Evolutionary conservation across 2,329 filamentous ascomycete species (phyloP).

Genomic region (Pseudogymnoascus destructans): DNA sequence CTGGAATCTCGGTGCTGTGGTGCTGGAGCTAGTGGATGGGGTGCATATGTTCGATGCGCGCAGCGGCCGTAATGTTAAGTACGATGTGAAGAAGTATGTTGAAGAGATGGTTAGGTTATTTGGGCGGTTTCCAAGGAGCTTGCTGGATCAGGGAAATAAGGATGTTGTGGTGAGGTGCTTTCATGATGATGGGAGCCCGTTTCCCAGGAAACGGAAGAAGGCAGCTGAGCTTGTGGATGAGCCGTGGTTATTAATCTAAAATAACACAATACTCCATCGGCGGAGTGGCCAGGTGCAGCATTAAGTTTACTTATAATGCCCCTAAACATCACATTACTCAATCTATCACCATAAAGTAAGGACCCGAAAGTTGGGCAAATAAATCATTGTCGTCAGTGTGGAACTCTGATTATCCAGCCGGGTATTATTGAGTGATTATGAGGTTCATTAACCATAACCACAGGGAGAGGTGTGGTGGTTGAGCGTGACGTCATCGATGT

Average conservation of each 20-base stretch:
- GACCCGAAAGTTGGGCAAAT: neutral
- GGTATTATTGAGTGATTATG: neutral
- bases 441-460: neutral
- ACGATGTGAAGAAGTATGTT: constrained; percentile 14
- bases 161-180: constrained; percentile 12
- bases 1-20: constrained; percentile 20
- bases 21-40: constrained; percentile 15
- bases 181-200: constrained; percentile 10
- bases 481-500: neutral
- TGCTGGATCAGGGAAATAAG: constrained; percentile 14
- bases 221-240: neutral
- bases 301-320: too few relatives aligned
- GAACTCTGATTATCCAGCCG: neutral
- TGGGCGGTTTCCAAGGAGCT: constrained; percentile 15
- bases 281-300: neutral
- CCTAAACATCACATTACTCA: too few relatives aligned
- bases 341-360: too few relatives aligned
- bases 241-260: neutral
- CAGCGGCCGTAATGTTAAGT: constrained; percentile 10
- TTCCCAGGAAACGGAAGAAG: constrained; percentile 9
- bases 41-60: constrained; percentile 17
- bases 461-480: neutral
- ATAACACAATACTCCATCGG: neutral
- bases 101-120: constrained; percentile 17
- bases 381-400: neutral